A percentile compares a stretch with the other conserved stretches of the same genome.
Evolutionary conservation across 495 filamentous ascomycete genomes (phyloP).

Genomic region (Talaromyces ruber): DNA sequence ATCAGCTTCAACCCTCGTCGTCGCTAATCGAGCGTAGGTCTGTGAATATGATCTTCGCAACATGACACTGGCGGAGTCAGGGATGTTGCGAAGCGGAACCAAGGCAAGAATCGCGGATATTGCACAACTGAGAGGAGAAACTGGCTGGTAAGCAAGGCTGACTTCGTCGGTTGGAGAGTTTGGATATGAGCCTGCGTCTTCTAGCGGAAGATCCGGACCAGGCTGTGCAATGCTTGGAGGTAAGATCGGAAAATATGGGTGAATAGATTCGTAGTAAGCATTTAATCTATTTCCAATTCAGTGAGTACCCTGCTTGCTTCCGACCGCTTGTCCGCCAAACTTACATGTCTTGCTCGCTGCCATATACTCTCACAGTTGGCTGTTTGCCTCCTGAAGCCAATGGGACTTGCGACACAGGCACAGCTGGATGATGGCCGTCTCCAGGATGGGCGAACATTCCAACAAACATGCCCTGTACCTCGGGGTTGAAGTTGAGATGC

Average conservation of each 20-base stretch:
- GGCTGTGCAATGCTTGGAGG: slow-evolving; percentile 39
- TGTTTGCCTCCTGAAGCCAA: slow-evolving; percentile 19
- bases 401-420: slow-evolving; percentile 15
- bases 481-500: slow-evolving; percentile 29
- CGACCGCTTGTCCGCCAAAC: slow-evolving; percentile 4
- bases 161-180: slow-evolving; percentile 34
- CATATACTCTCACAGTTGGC: slow-evolving; percentile 31
- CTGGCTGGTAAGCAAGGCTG: slow-evolving; percentile 32
- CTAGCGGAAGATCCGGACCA: slow-evolving; percentile 34
- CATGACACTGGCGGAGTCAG: slow-evolving; percentile 32
- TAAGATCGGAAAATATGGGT: slow-evolving; percentile 50
- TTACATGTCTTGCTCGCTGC: slow-evolving; percentile 34
- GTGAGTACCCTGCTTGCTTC: background rate
- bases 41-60: slow-evolving; percentile 47
- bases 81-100: slow-evolving; percentile 44
- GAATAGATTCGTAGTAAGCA: slow-evolving; percentile 53
- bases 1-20: slow-evolving; percentile 46
- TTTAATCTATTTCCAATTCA: slow-evolving; percentile 32
- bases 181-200: slow-evolving; percentile 31
- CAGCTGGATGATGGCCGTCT: slow-evolving; percentile 15
- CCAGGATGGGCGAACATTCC: slow-evolving; percentile 20
- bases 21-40: slow-evolving; percentile 44
- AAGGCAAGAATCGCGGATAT: slow-evolving; percentile 48
- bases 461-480: slow-evolving; percentile 29
- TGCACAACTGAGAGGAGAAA: slow-evolving; percentile 45